These are phyloP conservation scores for Sporothrix inflata DNA, from an alignment of 2,329 filamentous ascomycete species.

Conservation along the genomic window DNA sequence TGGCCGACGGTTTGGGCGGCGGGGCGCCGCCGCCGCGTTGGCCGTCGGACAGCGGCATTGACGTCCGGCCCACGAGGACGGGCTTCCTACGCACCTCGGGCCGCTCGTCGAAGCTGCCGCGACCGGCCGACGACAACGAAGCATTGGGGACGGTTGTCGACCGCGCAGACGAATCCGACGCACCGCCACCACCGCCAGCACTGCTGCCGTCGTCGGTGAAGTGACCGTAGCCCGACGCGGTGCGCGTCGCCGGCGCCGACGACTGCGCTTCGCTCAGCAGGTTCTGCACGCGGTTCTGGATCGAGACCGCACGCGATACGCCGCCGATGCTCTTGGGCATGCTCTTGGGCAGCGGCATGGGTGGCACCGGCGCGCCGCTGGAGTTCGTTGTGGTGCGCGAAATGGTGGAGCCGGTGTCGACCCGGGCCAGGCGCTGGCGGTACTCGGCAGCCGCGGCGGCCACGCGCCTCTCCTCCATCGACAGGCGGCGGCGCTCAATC, in stretches of 20 bases:
- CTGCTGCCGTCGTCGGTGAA: conserved; percentile 58
- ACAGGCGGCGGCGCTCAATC: conserved; percentile 77
- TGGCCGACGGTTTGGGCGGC: conserved; percentile 53
- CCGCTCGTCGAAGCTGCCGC: conserved; percentile 31
- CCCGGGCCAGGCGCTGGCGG: conserved; percentile 69
- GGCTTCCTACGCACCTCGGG: conserved; percentile 31
- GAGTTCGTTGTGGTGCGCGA: background rate
- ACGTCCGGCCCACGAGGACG: conserved; percentile 2
- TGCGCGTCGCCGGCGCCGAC: conserved; percentile 61
- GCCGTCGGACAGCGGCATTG: background rate
- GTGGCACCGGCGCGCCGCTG: conserved; percentile 36
- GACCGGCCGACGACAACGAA: conserved; percentile 37
- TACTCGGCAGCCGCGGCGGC: conserved; percentile 89
- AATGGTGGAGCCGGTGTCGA: conserved; percentile 51
- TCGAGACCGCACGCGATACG: conserved; percentile 72
- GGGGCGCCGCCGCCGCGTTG: background rate
- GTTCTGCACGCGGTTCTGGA: conserved; percentile 88
- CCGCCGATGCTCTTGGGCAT: conserved; percentile 60
- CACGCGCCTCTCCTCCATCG: conserved; percentile 87
- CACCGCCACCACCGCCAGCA: conserved; percentile 33
- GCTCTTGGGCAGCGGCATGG: conserved; percentile 44
- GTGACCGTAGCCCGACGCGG: conserved; percentile 86
- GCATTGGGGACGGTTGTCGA: conserved; percentile 31
- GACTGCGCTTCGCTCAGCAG: conserved; percentile 77
- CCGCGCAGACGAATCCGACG: background rate